Evolutionary conservation across 306 rosid species (phyloP).

Genomic region (Pachyrhizus erosus): DNA sequence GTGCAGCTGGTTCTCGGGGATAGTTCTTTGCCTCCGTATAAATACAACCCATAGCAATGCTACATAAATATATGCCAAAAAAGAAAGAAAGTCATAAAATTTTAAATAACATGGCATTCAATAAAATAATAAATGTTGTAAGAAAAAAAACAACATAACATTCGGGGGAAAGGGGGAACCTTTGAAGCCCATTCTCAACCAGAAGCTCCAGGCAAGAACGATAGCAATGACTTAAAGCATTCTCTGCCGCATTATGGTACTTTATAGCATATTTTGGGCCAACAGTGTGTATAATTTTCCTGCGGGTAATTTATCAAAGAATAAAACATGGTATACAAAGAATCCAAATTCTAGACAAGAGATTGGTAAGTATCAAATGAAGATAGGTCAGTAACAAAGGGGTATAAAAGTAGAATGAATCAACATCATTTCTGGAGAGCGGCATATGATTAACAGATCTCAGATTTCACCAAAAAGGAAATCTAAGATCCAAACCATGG

Average conservation of each 20-base stretch:
- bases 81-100: constrained; percentile 43
- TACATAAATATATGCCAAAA: constrained; percentile 50
- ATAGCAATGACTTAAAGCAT: constrained; percentile 96
- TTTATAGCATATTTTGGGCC: constrained; percentile 98
- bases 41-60: constrained; percentile 97
- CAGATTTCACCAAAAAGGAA: background rate
- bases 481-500: constrained; percentile 19
- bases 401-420: constrained; percentile 23
- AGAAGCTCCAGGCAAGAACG: constrained; percentile 97
- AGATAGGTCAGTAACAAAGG: background rate
- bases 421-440: constrained; percentile 21
- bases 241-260: constrained; percentile 99
- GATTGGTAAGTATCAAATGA: constrained; percentile 5
- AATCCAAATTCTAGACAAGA: constrained; percentile 10
- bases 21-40: constrained; percentile 94
- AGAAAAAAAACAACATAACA: constrained; percentile 30
- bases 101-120: constrained; percentile 29
- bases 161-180: constrained; percentile 49
- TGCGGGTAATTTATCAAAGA: constrained; percentile 46
- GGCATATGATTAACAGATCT: constrained; percentile 18
- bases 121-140: constrained; percentile 20
- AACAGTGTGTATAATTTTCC: constrained; percentile 95
- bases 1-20: constrained; percentile 99
- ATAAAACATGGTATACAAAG: constrained; percentile 15
- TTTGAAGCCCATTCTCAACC: constrained; percentile 81